phyloP scores from a whole-genome alignment of 2,329 filamentous ascomycete species.

The Bipolaris oryzae region DNA sequence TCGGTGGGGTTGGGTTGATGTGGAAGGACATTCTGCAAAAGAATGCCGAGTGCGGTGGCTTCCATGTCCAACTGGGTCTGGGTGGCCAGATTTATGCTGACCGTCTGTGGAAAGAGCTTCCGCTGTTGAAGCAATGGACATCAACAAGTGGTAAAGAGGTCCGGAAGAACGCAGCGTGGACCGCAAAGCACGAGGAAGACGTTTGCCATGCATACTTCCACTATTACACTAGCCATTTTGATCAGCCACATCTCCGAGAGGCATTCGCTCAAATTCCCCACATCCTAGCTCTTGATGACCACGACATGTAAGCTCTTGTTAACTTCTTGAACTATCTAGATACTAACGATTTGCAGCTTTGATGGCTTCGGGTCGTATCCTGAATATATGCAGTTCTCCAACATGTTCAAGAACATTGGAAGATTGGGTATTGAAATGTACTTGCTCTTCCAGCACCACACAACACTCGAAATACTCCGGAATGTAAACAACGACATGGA shows the following conservation, averaged over 20 bases:
- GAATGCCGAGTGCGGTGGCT: slow-evolving; percentile 93
- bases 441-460: slow-evolving; percentile 96
- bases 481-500: slow-evolving; percentile 88
- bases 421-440: slow-evolving; percentile 97
- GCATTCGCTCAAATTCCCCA: slow-evolving; percentile 98
- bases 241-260: slow-evolving; percentile 91
- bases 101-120: slow-evolving; percentile 93
- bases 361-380: slow-evolving; percentile 97
- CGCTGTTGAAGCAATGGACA: slow-evolving; percentile 92
- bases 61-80: slow-evolving; percentile 89
- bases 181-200: slow-evolving; percentile 92
- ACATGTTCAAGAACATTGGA: slow-evolving; percentile 98
- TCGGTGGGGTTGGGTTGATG: slow-evolving; percentile 93
- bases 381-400: slow-evolving; percentile 96
- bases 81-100: slow-evolving; percentile 97
- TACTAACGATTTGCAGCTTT: slow-evolving; percentile 64
- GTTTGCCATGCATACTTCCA: slow-evolving; percentile 97
- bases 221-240: slow-evolving; percentile 98
- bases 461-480: slow-evolving; percentile 88
- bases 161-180: slow-evolving; percentile 88
- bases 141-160: slow-evolving; percentile 91
- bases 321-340: no score
- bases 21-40: slow-evolving; percentile 99
- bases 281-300: slow-evolving; percentile 89
- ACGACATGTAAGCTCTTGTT: slow-evolving; percentile 81